Evolutionary conservation across 495 filamentous ascomycete species (phyloP).

Genomic region (Bacidia rubella): DNA sequence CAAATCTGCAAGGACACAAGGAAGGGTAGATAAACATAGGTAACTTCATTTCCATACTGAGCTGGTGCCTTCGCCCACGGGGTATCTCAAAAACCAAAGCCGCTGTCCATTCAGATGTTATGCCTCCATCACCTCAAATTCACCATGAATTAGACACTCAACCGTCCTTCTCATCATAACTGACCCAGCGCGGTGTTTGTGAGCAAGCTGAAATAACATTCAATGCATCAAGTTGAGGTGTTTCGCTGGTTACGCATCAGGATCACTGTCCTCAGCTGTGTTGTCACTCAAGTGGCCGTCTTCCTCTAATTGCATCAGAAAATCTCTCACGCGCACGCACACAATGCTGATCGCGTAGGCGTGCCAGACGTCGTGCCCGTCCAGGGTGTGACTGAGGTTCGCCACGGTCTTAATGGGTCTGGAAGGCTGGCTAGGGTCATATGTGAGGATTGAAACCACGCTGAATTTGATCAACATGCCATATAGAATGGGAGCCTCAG

Average conservation of each 20-base stretch:
- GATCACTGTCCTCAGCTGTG: conserved; percentile 9
- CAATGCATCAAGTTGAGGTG: too few species aligned
- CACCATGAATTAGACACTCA: background rate
- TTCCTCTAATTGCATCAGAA: conserved; percentile 22
- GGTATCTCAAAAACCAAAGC: background rate
- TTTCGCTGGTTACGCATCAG: too few species aligned
- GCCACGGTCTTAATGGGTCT: conserved; percentile 17
- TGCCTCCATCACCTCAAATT: too few species aligned
- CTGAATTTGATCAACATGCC: conserved; percentile 30
- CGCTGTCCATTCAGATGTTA: too few species aligned
- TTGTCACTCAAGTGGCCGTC: conserved; percentile 9
- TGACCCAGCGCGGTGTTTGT: too few species aligned
- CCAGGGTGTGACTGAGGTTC: conserved; percentile 28
- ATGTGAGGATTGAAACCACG: conserved; percentile 30
- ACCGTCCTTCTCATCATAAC: background rate
- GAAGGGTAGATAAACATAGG: too few species aligned
- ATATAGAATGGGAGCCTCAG: conserved; percentile 23
- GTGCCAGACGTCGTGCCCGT: conserved; percentile 35
- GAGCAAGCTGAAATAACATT: too few species aligned
- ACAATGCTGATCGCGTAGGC: conserved; percentile 31
- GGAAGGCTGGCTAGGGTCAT: conserved; percentile 19
- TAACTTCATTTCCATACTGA: too few species aligned
- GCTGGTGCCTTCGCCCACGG: background rate
- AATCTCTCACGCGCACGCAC: conserved; percentile 26
- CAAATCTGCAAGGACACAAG: too few species aligned